A percentile compares a stretch with the other conserved stretches of the same genome.
phyloP scores from a whole-genome alignment of 768 basidiomycete species.

The Xerocomus potaroensis region DNA sequence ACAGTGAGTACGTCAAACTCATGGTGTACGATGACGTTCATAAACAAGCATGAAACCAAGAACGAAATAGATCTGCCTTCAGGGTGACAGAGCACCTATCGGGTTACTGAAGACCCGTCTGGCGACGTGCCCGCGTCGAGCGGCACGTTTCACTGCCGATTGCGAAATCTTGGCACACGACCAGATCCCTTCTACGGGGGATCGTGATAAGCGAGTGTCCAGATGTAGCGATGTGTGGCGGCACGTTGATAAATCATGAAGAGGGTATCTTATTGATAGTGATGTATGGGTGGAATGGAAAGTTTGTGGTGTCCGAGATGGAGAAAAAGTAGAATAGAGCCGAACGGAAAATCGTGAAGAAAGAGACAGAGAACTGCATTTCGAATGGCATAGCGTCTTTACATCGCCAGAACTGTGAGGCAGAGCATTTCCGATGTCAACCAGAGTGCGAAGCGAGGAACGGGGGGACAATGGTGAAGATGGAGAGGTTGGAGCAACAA shows the following conservation, averaged over 20 bases:
- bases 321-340: slow-evolving; percentile 4
- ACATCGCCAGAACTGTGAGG: slow-evolving; percentile 7
- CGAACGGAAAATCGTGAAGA: slow-evolving; percentile 15
- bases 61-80: neutral
- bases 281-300: slow-evolving; percentile 5
- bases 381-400: slow-evolving; percentile 19
- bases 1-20: slow-evolving; percentile 7
- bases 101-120: slow-evolving; percentile 23
- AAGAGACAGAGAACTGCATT: slow-evolving; percentile 19
- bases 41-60: slow-evolving; percentile 9
- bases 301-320: slow-evolving; percentile 4
- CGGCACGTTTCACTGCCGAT: slow-evolving; percentile 22
- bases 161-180: slow-evolving; percentile 32
- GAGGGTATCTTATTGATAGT: slow-evolving; percentile 5
- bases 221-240: slow-evolving; percentile 10
- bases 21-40: neutral
- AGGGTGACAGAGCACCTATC: slow-evolving; percentile 12
- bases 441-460: slow-evolving; percentile 25
- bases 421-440: slow-evolving; percentile 8
- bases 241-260: slow-evolving; percentile 5
- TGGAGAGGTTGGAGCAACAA: slow-evolving; percentile 3
- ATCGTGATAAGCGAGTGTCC: slow-evolving; percentile 3
- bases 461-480: slow-evolving; percentile 11
- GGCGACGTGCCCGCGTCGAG: slow-evolving; percentile 20
- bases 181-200: slow-evolving; percentile 18